Evolutionary conservation across 805 yeast genomes (phyloP).

Genomic region (Nakazawaea laoshanensis): DNA sequence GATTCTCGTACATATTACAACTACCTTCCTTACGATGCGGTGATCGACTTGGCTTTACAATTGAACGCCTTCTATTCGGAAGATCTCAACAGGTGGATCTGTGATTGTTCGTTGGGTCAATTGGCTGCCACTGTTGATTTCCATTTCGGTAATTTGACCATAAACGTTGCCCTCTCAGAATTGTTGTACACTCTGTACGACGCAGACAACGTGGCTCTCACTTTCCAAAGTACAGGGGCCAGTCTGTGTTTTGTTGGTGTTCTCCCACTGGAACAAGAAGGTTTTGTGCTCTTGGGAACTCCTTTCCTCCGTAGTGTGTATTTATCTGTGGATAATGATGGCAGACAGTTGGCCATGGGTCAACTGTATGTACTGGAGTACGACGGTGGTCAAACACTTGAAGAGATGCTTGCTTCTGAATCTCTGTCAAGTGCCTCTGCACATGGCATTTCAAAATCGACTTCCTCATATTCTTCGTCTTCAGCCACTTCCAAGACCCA

Average conservation of each 20-base stretch:
- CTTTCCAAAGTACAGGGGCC: constrained; percentile 40
- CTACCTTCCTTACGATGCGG: constrained; percentile 45
- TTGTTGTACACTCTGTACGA: constrained; percentile 32
- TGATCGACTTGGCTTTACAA: constrained; percentile 61
- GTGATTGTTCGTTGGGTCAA: constrained; percentile 45
- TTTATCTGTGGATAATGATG: constrained; percentile 58
- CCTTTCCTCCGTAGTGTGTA: constrained; percentile 45
- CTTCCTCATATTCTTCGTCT: constrained; percentile 2
- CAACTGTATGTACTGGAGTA: constrained; percentile 21
- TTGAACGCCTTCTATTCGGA: constrained; percentile 54
- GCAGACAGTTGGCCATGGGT: constrained; percentile 46
- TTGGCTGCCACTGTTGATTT: constrained; percentile 44
- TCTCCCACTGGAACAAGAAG: constrained; percentile 36
- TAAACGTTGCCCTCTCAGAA: constrained; percentile 41
- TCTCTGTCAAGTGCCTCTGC: background rate
- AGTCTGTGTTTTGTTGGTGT: constrained; percentile 49
- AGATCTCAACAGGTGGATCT: constrained; percentile 46
- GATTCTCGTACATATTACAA: constrained; percentile 45
- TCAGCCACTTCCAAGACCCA: constrained; percentile 5
- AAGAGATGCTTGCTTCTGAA: background rate
- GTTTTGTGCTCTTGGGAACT: constrained; percentile 50
- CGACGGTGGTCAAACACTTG: constrained; percentile 2
- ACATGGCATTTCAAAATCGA: background rate
- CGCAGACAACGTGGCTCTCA: constrained; percentile 26
- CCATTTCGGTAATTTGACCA: constrained; percentile 39